Conservation (phyloP, 2,329 filamentous ascomycete species). For the Aureobasidium vineae region DNA sequence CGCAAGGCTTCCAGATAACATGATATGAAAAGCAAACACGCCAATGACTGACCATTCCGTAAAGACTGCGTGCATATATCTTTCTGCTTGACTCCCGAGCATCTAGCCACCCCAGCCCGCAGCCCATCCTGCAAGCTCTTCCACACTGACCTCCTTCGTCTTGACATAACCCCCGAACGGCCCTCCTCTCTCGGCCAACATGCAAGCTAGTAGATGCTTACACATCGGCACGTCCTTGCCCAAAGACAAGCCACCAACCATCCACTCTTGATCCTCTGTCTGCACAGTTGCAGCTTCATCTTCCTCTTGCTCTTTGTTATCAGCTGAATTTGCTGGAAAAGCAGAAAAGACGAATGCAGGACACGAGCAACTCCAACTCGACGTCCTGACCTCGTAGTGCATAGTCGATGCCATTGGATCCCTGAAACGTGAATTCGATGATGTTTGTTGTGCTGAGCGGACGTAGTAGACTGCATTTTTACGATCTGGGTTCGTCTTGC, state of each 20-base stretch:
- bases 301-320: conserved; percentile 1
- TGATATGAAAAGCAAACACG: conserved; percentile 21
- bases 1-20: conserved; percentile 11
- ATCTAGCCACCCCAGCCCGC: conserved; percentile 45
- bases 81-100: not conserved
- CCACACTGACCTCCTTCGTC: conserved; percentile 54
- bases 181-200: conserved; percentile 67
- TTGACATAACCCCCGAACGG: conserved; percentile 59
- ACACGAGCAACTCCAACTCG: conserved; percentile 86
- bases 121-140: conserved; percentile 72
- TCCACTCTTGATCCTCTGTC: conserved; percentile 32
- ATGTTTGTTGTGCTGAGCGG: conserved; percentile 53
- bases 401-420: conserved; percentile 26
- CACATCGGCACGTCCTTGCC: conserved; percentile 58
- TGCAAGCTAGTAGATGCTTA: conserved; percentile 85
- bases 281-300: not conserved
- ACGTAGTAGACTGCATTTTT: conserved; percentile 56
- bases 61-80: not conserved
- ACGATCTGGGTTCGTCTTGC: not conserved
- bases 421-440: conserved; percentile 31
- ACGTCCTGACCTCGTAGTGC: conserved; percentile 72
- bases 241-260: conserved; percentile 54
- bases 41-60: not conserved
- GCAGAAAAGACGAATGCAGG: conserved; percentile 75
- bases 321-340: conserved; percentile 49